Conservation (phyloP, 1,139 yeast species). For the Suhomyces bokatorum region DNA sequence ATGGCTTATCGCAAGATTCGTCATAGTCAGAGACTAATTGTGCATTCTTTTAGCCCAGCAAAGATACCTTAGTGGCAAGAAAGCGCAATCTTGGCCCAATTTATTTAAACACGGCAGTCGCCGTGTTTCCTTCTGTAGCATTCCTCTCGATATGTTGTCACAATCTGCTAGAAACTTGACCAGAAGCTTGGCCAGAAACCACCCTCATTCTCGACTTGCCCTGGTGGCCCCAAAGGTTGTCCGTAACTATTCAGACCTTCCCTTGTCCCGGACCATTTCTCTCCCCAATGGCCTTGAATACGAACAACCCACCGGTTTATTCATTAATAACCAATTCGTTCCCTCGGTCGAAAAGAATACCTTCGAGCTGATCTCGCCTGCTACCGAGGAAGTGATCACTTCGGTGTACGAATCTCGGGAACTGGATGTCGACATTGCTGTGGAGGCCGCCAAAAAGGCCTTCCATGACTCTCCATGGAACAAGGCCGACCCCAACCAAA, state of each 20-base stretch:
- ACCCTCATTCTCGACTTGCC: not conserved
- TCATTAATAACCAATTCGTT: conserved; percentile 62
- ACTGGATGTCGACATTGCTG: conserved; percentile 61
- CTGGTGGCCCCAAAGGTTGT: not conserved
- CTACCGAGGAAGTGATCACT: conserved; percentile 57
- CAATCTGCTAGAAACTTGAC: not conserved
- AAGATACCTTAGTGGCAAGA: too few relatives aligned
- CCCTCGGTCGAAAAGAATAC: conserved; percentile 50
- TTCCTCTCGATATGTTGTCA: not conserved
- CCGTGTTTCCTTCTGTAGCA: not conserved
- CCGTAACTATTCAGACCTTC: conserved; percentile 1
- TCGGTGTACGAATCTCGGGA: conserved; percentile 55
- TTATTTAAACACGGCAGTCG: not conserved
- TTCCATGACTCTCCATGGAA: conserved; percentile 24
- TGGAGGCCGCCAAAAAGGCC: conserved; percentile 56
- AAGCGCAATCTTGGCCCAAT: too few relatives aligned
- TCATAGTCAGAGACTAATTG: too few relatives aligned
- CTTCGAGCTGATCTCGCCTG: conserved; percentile 54
- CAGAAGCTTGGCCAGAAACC: not conserved
- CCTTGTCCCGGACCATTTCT: conserved; percentile 3
- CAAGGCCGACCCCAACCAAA: conserved; percentile 9
- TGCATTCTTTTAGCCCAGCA: too few relatives aligned
- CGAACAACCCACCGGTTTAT: conserved; percentile 68
- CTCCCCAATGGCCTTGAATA: conserved; percentile 18
- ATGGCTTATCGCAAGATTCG: too few relatives aligned